These are phyloP conservation scores for Boletus barrowsii DNA, from an alignment of 768 basidiomycete species.

Conservation along the genomic window DNA sequence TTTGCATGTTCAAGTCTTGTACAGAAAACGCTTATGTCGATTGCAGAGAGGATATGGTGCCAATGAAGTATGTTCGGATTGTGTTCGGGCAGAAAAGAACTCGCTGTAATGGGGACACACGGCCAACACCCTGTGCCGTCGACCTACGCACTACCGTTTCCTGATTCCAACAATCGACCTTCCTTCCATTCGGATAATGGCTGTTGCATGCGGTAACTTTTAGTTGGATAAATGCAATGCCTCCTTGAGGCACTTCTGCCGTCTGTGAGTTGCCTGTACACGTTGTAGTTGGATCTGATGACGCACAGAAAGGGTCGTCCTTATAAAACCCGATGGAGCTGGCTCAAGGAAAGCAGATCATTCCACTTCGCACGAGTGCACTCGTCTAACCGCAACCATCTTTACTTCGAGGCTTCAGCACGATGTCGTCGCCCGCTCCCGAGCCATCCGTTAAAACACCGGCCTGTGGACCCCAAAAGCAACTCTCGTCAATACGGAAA, in stretches of 20 bases:
- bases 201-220: neutral
- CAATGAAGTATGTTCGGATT: too few species aligned
- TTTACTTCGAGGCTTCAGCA: neutral
- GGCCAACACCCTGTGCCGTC: neutral
- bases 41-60: too few species aligned
- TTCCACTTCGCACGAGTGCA: too few species aligned
- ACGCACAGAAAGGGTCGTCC: too few species aligned
- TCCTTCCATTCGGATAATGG: neutral
- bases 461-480: neutral
- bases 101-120: neutral
- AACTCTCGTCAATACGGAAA: too few species aligned
- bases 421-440: constrained; percentile 7
- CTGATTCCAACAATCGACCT: neutral
- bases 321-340: too few species aligned
- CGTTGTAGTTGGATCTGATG: too few species aligned
- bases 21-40: too few species aligned
- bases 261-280: neutral
- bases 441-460: neutral
- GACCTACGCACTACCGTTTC: neutral
- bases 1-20: too few species aligned
- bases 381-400: too few species aligned
- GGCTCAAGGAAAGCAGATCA: neutral
- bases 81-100: neutral
- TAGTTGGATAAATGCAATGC: neutral
- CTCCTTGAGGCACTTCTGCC: too few species aligned